Evolutionary conservation across 2,329 filamentous ascomycete species (phyloP).

Genomic region (Pyrenochaeta sp.): DNA sequence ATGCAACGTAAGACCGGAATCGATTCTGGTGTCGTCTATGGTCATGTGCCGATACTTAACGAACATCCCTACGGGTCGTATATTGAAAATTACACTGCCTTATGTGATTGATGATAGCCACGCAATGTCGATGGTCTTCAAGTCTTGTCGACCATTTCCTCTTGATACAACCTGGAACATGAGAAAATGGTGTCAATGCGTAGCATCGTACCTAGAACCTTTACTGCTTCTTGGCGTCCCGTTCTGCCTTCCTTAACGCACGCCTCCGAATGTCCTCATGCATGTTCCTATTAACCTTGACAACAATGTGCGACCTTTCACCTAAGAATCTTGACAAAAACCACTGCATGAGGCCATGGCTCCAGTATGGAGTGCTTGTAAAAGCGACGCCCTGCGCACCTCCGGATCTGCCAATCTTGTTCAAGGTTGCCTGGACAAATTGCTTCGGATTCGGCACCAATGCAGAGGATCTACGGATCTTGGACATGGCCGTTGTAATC

Average conservation of each 20-base stretch:
- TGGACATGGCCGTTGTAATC: conserved; percentile 96
- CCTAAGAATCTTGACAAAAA: conserved; percentile 70
- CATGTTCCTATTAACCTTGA: conserved; percentile 72
- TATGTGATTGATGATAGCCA: no score
- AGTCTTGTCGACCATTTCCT: no score
- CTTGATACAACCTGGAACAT: no score
- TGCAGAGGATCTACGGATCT: conserved; percentile 80
- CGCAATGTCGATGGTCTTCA: no score
- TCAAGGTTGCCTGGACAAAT: conserved; percentile 81
- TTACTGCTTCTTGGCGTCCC: conserved; percentile 76
- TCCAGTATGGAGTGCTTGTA: conserved; percentile 94
- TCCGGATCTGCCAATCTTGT: conserved; percentile 81
- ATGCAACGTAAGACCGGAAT: no score
- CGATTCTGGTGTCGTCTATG: no score
- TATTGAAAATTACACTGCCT: no score
- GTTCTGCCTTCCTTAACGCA: conserved; percentile 83
- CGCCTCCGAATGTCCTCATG: conserved; percentile 83
- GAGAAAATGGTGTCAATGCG: no score
- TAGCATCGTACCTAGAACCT: background rate
- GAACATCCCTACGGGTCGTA: no score
- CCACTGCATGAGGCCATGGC: conserved; percentile 89
- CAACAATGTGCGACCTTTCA: conserved; percentile 64
- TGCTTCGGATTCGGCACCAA: conserved; percentile 81
- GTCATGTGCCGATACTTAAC: no score
- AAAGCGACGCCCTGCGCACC: conserved; percentile 80